Evolutionary conservation across 208 protist species (phyloP), one percentile per base, ranked within the genome.

Genomic region (Leishmania lainsoni): DNA sequence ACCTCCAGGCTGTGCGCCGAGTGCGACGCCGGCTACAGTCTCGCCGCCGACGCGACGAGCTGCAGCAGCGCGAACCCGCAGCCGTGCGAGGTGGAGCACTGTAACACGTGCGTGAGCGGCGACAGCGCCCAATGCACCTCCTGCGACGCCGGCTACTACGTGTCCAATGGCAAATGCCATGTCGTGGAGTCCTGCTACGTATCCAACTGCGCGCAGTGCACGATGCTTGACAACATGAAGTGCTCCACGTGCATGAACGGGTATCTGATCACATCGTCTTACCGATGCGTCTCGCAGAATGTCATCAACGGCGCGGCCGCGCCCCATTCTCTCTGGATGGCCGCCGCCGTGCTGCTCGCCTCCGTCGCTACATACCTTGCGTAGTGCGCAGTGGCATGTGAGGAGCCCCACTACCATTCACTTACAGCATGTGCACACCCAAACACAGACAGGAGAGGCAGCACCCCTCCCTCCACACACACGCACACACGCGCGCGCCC

Each of bases 171-270:
- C 42, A 42, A 51, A 12, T 79, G 75, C 59, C 17, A 48, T 59
- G 26, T 48, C 9, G 45, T 69, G 58, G 5, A 26, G 26, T 59
- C 16, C 4, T 80, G 77, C 68, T 49, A 69, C 56, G 77, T 75
- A 39, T 20, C 77, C 49, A 72, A 80, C 77, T 80, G 77, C 66
- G 61, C 77, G 17, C 48, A 59, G 66, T 80, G 77, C 77, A 72
- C 54, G 77, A 16, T 75, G 65, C 5, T 5, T 39, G 77, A 72
- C 49, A 74, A 45, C 66, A 74, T 66, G 45, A 79, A 71, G 75
- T 80, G 77, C 68, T 58, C 49, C 65, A 56, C n/a, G 29, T 80
- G 77, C 65, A 52, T 75, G 29, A 65, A 61, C 49, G 77, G 51
- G 0, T 80, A 75, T 49, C n/a, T 66, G 39, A 12, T 56, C 32